phyloP scores from a whole-genome alignment of 2,329 filamentous ascomycete species.

The Trichophyton benhamiae region DNA sequence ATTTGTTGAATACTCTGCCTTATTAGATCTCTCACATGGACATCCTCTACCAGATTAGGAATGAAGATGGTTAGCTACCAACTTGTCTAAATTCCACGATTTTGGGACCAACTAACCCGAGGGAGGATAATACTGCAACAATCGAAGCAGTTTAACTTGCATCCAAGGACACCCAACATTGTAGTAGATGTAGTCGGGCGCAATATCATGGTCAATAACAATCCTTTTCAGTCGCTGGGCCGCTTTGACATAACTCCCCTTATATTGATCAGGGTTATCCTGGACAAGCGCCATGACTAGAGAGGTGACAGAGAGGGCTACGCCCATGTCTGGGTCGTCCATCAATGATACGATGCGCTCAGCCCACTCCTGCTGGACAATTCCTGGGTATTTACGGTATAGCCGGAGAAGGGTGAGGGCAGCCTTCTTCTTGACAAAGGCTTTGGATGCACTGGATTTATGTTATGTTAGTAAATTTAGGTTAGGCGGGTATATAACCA shows the following conservation, averaged over 20 bases:
- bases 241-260: constrained; percentile 85
- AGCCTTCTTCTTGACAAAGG: constrained; percentile 98
- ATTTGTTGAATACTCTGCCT: constrained; percentile 85
- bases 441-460: constrained; percentile 60
- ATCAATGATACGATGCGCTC: constrained; percentile 98
- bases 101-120: constrained; percentile 49
- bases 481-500: not conserved
- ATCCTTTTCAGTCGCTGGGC: constrained; percentile 81
- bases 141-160: constrained; percentile 80
- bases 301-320: constrained; percentile 88
- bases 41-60: constrained; percentile 55
- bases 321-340: constrained; percentile 90
- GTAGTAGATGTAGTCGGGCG: constrained; percentile 91
- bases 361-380: constrained; percentile 92
- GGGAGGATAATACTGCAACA: constrained; percentile 92
- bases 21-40: constrained; percentile 80
- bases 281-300: constrained; percentile 89
- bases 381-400: constrained; percentile 86
- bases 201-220: constrained; percentile 78
- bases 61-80: not conserved
- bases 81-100: not conserved
- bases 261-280: constrained; percentile 88
- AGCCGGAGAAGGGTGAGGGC: constrained; percentile 83
- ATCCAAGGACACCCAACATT: constrained; percentile 99
- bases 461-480: not conserved